Evolutionary conservation across 768 basidiomycete genomes (phyloP), one percentile per base, ranked within the genome.

Genomic region (Daedalea quercina): DNA sequence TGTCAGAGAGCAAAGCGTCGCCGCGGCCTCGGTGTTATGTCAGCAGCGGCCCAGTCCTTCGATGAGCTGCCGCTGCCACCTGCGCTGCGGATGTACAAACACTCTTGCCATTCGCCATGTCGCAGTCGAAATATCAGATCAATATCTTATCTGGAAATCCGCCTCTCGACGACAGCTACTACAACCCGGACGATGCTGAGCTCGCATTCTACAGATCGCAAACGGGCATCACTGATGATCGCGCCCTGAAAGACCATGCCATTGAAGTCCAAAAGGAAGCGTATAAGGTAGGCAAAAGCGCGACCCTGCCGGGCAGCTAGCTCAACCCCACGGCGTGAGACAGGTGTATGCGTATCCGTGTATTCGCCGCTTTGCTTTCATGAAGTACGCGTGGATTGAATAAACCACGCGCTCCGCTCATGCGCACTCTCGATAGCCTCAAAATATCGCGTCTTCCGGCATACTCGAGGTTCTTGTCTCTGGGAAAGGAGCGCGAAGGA

Each of bases 401-500:
- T 22, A 19, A 35, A 3, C 35, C 7, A 13, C 19, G 9, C 44
- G 24, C 44, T 7, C 20, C 4, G 19, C 4, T 22, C 37, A 40
- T 15, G 15, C 17, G 15, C 37, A 15, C 19, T 6, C 15, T 15
- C 37, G 3, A 3, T 41, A 69, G 66, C 13, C 41, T 51, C 40
- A 51, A 41, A 23, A 43, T 51, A 22, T 51, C 50, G 9, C 37
- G 50, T 22, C 26, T 51, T 2, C 50, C 50, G 15, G 50, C 40
- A 19, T 51, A 51, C 22, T 22, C 17, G n/a, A 34, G 43, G 51
- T 34, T 71, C 13, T 59, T 74, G 19, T 61, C 63, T 45, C 63
- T 75, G 23, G 72, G 69, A 7, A 63, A 54, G 46, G 66, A 70
- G 24, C 69, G 67, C 26, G 41, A 60, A 9, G 61, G 66, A 1